Percentiles rank a stretch among this genome's conserved stretches.
Conservation (phyloP, 345 rosid genomes). For the Euphorbia peplus region DNA sequence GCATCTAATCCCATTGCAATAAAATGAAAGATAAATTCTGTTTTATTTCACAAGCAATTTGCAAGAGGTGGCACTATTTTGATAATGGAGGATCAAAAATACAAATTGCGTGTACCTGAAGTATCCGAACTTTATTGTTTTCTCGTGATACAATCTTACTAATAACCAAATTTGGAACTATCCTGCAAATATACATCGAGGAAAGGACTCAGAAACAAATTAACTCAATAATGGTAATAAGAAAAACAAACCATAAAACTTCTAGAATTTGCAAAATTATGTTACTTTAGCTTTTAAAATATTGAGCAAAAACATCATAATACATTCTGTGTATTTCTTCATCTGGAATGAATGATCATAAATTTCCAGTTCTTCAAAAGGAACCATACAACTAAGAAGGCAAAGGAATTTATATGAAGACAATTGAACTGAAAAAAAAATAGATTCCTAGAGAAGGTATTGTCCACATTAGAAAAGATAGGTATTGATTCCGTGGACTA, state of each 20-base stretch:
- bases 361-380: background rate
- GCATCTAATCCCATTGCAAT: too few relatives aligned
- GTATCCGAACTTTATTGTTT: conserved; percentile 86
- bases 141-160: conserved; percentile 85
- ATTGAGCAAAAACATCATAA: background rate
- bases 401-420: background rate
- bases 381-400: background rate
- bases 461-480: background rate
- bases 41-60: background rate
- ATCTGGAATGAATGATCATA: background rate
- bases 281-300: background rate
- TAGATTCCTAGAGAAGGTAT: background rate
- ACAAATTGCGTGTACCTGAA: conserved; percentile 57
- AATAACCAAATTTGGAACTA: conserved; percentile 93
- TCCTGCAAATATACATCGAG: conserved; percentile 45
- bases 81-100: background rate
- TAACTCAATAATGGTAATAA: conserved; percentile 4
- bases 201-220: background rate
- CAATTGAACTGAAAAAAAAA: background rate
- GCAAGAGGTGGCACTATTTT: background rate
- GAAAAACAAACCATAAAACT: background rate
- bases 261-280: background rate
- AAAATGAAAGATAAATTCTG: background rate
- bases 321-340: background rate
- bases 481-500: background rate